Percentiles rank a stretch among this genome's conserved stretches.
phyloP scores from a whole-genome alignment of 2,329 filamentous ascomycete species.

The Botrytis aclada region DNA sequence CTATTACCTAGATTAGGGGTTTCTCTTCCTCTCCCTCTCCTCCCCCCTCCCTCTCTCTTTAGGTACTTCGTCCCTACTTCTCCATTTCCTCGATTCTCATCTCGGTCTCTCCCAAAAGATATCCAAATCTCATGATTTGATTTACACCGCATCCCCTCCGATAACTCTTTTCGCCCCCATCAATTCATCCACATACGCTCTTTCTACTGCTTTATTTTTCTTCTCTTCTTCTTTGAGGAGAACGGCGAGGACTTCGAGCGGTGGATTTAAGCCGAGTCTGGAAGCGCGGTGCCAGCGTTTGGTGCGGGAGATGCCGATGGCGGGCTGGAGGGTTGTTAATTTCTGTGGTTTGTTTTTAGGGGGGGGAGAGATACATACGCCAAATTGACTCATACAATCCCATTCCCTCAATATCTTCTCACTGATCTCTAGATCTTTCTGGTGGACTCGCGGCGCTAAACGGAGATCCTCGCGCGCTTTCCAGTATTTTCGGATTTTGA shows the following conservation, averaged over 20 bases:
- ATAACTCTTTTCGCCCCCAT: conserved; percentile 47
- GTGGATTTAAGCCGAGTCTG: conserved; percentile 76
- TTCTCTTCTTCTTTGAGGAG: conserved; percentile 67
- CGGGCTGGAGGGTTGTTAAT: conserved; percentile 57
- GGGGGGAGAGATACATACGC: conserved; percentile 59
- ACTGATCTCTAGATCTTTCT: conserved; percentile 64
- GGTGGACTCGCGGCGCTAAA: conserved; percentile 70
- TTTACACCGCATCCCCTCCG: conserved; percentile 19
- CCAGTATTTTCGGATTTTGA: conserved; percentile 78
- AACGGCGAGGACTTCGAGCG: conserved; percentile 85
- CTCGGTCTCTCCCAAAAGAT: not conserved
- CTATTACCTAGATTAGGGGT: too few species aligned
- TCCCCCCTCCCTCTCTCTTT: too few species aligned
- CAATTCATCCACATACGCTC: conserved; percentile 71
- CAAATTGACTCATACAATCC: conserved; percentile 87
- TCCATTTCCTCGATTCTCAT: not conserved
- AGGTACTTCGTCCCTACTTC: not conserved
- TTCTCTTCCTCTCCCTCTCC: not conserved
- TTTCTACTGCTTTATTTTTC: conserved; percentile 53
- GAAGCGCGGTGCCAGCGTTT: conserved; percentile 89
- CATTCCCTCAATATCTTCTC: conserved; percentile 92
- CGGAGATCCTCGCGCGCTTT: conserved; percentile 64
- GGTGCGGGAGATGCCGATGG: conserved; percentile 75
- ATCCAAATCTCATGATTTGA: not conserved
- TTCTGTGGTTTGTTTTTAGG: not conserved